Evolutionary conservation across 2,329 filamentous ascomycete genomes (phyloP).

Genomic region (Boeremia lycopersici): DNA sequence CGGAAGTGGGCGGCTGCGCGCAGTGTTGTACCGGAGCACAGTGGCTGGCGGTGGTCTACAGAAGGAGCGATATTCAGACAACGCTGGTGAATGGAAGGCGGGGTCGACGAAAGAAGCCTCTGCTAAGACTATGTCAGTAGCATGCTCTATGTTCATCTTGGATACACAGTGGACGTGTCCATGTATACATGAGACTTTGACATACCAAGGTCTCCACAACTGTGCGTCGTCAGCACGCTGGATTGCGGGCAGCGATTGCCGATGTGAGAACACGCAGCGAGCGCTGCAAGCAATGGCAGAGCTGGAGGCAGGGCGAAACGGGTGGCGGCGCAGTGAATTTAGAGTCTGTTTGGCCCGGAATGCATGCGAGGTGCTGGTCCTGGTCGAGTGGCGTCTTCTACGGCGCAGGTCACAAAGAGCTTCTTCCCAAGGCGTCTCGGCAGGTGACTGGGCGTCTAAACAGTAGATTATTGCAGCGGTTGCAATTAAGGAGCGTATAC

Average conservation of each 20-base stretch:
- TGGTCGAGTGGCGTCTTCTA: conserved; percentile 2
- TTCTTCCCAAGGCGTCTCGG: conserved; percentile 14
- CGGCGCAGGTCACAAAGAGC: conserved; percentile 3
- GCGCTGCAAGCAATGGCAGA: conserved; percentile 37
- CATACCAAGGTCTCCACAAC: not conserved
- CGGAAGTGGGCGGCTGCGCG: conserved; percentile 7
- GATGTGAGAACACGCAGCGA: conserved; percentile 22
- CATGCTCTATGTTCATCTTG: conserved; percentile 16
- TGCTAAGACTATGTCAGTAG: conserved; percentile 25
- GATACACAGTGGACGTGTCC: not conserved
- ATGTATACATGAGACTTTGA: not conserved
- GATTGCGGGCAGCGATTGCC: conserved; percentile 12
- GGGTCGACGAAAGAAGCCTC: conserved; percentile 12
- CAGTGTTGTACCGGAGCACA: not conserved
- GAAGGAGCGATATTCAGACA: conserved; percentile 9
- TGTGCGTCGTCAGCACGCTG: not conserved
- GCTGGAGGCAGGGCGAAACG: conserved; percentile 11
- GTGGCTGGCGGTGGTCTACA: no score
- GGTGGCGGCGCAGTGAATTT: conserved; percentile 1
- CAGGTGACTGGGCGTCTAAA: conserved; percentile 26
- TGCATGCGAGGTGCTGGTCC: conserved; percentile 7
- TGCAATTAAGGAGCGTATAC: conserved; percentile 32
- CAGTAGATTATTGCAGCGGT: conserved; percentile 23
- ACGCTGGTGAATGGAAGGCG: conserved; percentile 14
- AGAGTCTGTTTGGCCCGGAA: conserved; percentile 1